phyloP scores from a whole-genome alignment of 768 basidiomycete genomes.

The Trametes elegans region DNA sequence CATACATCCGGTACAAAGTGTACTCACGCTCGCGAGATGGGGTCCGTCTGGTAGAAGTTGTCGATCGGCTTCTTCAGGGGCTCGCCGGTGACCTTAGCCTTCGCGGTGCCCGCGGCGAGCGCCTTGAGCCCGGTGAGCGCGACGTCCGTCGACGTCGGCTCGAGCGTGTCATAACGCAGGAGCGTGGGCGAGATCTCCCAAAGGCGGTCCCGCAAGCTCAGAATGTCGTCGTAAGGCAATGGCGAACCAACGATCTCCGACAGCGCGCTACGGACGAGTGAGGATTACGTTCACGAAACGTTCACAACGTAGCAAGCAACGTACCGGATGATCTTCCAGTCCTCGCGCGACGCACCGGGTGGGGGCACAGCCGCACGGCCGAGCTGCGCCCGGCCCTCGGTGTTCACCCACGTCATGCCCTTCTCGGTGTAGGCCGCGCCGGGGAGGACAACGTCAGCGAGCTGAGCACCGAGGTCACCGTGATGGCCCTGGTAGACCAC shows the following conservation, averaged over 20 bases:
- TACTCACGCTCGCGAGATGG: slow-evolving; percentile 89
- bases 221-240: slow-evolving; percentile 86
- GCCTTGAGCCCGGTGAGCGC: slow-evolving; percentile 66
- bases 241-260: slow-evolving; percentile 82
- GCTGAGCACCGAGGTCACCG: slow-evolving; percentile 93
- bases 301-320: slow-evolving; percentile 20
- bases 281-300: neutral
- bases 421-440: slow-evolving; percentile 94
- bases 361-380: slow-evolving; percentile 90
- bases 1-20: neutral
- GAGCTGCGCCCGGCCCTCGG: slow-evolving; percentile 89
- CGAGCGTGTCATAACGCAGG: slow-evolving; percentile 79
- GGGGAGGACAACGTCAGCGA: slow-evolving; percentile 96
- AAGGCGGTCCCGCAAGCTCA: slow-evolving; percentile 84
- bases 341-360: slow-evolving; percentile 94
- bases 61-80: slow-evolving; percentile 76
- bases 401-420: slow-evolving; percentile 91
- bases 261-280: slow-evolving; percentile 59
- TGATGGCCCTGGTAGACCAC: slow-evolving; percentile 99
- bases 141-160: slow-evolving; percentile 72
- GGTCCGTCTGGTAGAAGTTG: slow-evolving; percentile 97
- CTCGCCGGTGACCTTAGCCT: slow-evolving; percentile 53
- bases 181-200: slow-evolving; percentile 95
- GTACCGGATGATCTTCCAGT: slow-evolving; percentile 95
- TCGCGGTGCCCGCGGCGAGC: slow-evolving; percentile 49